These are phyloP conservation scores for Cicer bijugum DNA, from an alignment of 306 rosid genomes.

Conservation along the genomic window DNA sequence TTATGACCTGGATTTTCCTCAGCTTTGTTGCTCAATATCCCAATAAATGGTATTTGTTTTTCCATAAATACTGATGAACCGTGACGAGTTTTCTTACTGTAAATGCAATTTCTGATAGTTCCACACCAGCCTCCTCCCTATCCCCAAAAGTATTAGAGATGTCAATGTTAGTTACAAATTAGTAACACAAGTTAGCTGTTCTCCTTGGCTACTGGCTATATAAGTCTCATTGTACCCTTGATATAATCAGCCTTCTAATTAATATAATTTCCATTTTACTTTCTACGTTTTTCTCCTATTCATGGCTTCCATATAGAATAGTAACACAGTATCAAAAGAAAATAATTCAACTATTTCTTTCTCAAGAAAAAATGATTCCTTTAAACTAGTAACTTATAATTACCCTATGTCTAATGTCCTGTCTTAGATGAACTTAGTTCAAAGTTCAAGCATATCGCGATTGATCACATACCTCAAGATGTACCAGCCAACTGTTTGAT, in stretches of 20 bases:
- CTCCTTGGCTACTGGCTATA: too few species aligned
- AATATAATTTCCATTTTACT: too few species aligned
- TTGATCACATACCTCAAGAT: conserved; percentile 49
- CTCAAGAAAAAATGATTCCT: too few species aligned
- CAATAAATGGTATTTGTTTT: conserved; percentile 74
- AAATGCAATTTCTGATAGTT: conserved; percentile 63
- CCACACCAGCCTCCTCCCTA: conserved; percentile 98
- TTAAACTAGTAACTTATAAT: background rate
- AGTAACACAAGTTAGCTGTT: too few species aligned
- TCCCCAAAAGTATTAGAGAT: conserved; percentile 19
- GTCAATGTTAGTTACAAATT: too few species aligned
- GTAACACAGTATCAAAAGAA: too few species aligned
- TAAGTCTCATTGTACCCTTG: too few species aligned
- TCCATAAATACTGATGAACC: conserved; percentile 83
- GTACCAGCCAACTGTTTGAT: conserved; percentile 60
- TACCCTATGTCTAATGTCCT: background rate
- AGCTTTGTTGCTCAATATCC: conserved; percentile 76
- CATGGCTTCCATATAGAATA: too few species aligned
- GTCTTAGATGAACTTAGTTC: conserved; percentile 19
- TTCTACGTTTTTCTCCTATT: too few species aligned
- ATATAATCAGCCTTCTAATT: too few species aligned
- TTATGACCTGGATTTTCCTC: conserved; percentile 73
- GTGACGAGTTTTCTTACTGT: conserved; percentile 79
- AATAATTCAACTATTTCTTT: too few species aligned
- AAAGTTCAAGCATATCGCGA: conserved; percentile 17